These are phyloP conservation scores for Claviceps purpurea DNA, from an alignment of 2,329 filamentous ascomycete genomes.

Conservation along the genomic window DNA sequence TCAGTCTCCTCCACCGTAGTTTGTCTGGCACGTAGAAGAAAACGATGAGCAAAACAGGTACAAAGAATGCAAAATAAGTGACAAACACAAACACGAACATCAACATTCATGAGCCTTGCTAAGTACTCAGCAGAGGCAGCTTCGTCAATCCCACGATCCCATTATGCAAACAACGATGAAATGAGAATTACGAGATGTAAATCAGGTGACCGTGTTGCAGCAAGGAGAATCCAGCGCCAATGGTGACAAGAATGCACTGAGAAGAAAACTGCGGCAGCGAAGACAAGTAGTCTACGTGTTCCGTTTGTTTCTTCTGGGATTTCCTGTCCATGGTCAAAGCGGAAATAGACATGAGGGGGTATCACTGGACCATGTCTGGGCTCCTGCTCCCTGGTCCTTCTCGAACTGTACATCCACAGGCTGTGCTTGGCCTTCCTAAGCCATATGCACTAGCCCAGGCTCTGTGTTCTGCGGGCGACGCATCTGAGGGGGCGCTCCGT, in stretches of 20 bases:
- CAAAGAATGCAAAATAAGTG: neutral
- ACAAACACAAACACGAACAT: neutral
- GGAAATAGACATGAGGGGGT: constrained; percentile 9
- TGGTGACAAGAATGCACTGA: neutral
- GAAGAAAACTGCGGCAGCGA: neutral
- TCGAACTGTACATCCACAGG: neutral
- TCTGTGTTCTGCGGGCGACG: constrained; percentile 66
- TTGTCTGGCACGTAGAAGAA: neutral
- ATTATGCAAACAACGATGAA: too few species aligned
- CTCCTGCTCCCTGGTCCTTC: neutral
- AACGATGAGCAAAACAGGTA: neutral
- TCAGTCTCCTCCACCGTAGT: neutral
- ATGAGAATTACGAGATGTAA: too few species aligned
- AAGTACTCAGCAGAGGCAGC: too few species aligned
- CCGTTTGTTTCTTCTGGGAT: neutral
- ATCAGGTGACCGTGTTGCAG: too few species aligned
- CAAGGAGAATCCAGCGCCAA: neutral
- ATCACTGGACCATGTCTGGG: constrained; percentile 9
- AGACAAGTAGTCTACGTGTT: neutral
- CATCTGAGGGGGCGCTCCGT: constrained; percentile 48
- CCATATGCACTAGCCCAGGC: constrained; percentile 34
- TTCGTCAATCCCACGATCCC: too few species aligned
- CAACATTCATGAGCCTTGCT: too few species aligned
- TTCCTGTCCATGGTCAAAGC: neutral
- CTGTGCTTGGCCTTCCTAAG: constrained; percentile 15